A percentile compares a stretch with the other conserved stretches of the same genome.
These are phyloP conservation scores for Apiotrichum mycotoxinovorans DNA, from an alignment of 1,284 basidiomycete species.

Conservation along the genomic window DNA sequence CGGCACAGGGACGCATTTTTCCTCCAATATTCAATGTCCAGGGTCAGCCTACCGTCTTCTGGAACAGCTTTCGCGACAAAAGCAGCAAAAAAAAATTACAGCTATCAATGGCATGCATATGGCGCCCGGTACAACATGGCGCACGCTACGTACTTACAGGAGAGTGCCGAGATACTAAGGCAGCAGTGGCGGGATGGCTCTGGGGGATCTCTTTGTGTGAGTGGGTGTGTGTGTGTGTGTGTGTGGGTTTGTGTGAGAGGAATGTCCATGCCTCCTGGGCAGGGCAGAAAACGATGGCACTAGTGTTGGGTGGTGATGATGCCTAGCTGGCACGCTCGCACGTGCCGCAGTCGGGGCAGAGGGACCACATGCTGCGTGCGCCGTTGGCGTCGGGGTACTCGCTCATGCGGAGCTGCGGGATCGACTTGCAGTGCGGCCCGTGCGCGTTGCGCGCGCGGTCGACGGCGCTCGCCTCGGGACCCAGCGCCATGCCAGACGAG, in stretches of 20 bases:
- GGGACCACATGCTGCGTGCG: constrained; percentile 42
- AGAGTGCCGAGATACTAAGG: neutral
- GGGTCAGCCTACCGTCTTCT: no score
- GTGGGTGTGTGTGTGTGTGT: neutral
- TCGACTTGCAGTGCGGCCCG: constrained; percentile 45
- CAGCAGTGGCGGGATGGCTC: neutral
- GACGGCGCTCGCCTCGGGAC: constrained; percentile 27
- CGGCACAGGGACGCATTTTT: no score
- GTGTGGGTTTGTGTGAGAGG: neutral
- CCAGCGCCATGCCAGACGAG: constrained; percentile 20
- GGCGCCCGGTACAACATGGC: constrained; percentile 1
- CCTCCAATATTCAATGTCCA: no score
- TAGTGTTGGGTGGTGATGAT: neutral
- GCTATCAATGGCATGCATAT: constrained; percentile 1
- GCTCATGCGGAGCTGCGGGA: constrained; percentile 44
- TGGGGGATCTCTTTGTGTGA: neutral
- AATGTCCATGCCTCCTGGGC: constrained; percentile 4
- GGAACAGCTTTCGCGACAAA: no score
- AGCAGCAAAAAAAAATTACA: no score
- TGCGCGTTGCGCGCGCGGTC: constrained; percentile 41
- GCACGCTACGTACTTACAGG: constrained; percentile 4
- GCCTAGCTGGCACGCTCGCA: constrained; percentile 27
- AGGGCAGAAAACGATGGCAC: neutral
- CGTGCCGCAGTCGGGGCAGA: constrained; percentile 46
- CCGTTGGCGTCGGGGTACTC: constrained; percentile 46